Percentiles rank a stretch among this genome's conserved stretches.
Evolutionary conservation across 2,329 filamentous ascomycete species (phyloP).

Genomic region (Fusarium vanettenii): DNA sequence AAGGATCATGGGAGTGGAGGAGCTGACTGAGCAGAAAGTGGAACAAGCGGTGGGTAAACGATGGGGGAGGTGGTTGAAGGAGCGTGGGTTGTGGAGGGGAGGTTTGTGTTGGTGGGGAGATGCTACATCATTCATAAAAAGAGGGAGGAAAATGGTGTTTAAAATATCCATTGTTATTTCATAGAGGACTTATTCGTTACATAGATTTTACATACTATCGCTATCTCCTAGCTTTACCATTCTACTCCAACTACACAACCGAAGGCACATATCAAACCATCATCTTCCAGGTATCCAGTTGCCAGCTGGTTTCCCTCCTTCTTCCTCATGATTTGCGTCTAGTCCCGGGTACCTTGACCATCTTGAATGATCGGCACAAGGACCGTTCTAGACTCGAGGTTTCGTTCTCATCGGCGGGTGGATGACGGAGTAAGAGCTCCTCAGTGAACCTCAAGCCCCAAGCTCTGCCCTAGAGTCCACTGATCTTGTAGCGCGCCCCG

Average conservation of each 20-base stretch:
- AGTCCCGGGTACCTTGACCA: neutral
- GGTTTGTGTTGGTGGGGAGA: neutral
- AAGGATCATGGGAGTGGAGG: neutral
- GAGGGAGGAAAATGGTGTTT: no score
- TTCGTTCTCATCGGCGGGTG: neutral
- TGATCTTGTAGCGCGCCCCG: slow-evolving; percentile 15
- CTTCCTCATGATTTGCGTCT: neutral
- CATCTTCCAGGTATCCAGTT: neutral
- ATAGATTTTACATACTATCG: neutral
- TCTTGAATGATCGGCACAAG: neutral
- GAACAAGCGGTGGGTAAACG: neutral
- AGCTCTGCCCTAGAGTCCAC: slow-evolving; percentile 8
- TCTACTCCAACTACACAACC: neutral
- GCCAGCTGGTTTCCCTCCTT: neutral
- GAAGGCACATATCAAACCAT: neutral
- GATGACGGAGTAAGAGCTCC: neutral
- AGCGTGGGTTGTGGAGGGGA: neutral
- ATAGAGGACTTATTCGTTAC: neutral
- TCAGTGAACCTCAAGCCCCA: neutral
- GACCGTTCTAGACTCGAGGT: neutral
- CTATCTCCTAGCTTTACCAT: neutral
- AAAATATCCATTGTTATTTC: neutral
- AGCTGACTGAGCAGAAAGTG: neutral
- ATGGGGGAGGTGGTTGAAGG: neutral
- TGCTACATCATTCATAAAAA: neutral